Evolutionary conservation across 1,139 yeast species (phyloP).

Genomic region (Candida frijolesensis): DNA sequence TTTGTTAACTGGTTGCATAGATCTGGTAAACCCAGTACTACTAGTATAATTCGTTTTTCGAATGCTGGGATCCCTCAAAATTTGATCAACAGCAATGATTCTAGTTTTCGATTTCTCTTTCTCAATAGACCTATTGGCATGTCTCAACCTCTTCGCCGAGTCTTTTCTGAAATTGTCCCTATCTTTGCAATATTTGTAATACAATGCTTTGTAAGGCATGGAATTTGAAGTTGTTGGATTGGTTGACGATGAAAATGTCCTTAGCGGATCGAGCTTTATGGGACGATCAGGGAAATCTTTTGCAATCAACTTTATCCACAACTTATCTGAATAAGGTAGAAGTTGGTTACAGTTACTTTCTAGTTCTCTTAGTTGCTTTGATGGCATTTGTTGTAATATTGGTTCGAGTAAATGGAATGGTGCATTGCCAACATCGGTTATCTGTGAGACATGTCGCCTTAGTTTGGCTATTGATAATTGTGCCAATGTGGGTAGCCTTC

Average conservation of each 20-base stretch:
- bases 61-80: constrained; percentile 43
- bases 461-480: constrained; percentile 12
- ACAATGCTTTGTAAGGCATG: constrained; percentile 47
- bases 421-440: constrained; percentile 47
- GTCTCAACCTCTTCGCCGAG: constrained; percentile 51
- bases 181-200: constrained; percentile 45
- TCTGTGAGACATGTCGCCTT: constrained; percentile 13
- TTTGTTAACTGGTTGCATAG: constrained; percentile 15
- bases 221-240: constrained; percentile 1
- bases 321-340: constrained; percentile 49
- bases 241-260: not conserved
- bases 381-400: constrained; percentile 43
- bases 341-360: constrained; percentile 48
- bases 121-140: constrained; percentile 43
- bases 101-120: constrained; percentile 49
- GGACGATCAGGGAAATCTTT: constrained; percentile 55
- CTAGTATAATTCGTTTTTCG: constrained; percentile 17
- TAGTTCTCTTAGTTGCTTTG: constrained; percentile 47
- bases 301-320: constrained; percentile 50
- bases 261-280: constrained; percentile 11
- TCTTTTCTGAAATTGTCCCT: constrained; percentile 48
- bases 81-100: constrained; percentile 41
- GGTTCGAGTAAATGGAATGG: constrained; percentile 52
- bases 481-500: constrained; percentile 28
- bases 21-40: constrained; percentile 2